Evolutionary conservation across 2,329 filamentous ascomycete genomes (phyloP), one percentile per base, ranked within the genome.

Genomic region (Conoideocrella luteorostrata): DNA sequence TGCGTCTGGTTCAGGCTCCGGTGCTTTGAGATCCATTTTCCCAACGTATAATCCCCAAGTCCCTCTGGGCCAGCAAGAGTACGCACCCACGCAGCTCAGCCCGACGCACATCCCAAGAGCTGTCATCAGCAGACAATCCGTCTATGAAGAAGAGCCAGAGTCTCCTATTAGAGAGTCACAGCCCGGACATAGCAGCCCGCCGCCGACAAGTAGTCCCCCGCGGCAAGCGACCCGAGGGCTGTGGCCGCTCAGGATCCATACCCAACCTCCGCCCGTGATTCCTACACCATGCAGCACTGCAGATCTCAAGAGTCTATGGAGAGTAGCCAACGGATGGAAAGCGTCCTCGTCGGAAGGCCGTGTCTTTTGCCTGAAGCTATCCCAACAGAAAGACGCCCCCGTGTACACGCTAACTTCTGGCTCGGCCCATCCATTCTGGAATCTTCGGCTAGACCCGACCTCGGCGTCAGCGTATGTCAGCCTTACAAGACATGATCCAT

Each of bases 41-140:
- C 86, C 86, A 7, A 73, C 76, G 23, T 89, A 88, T 57, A 81
- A 90, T 55, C 82, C 80, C 3, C 74, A 74, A 1, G 58, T 87
- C 20, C 71, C 84, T 5, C 72, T 88, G 3, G 71, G 79, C 44
- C 77, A 80, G 45, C 86, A 90, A 56, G 65, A 77, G 37, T 89
- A 90, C 63, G 84, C 75, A 39, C 84, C 85, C 3, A 82, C 78
- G 1, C 78, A 84, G 57, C 65, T 74, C 43, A 80, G 76, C 47
- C 81, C 84, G 11, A 75, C 76, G 1, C 72, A 77, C 24, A 77
- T 88, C 39, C 81, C 82, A 5, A 70, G 72, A 28, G 74, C 75
- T 13, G 74, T 81, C 46, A 82, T 86, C 56, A 86, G 80, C 61
- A 70, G 82, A 42, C 75, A 78, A 26, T 75, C 80, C 20, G 84